A percentile compares a stretch with the other conserved stretches of the same genome.
These are phyloP conservation scores for Ceratobasidium sp. DNA, from an alignment of 1,284 basidiomycete species.

Conservation along the genomic window DNA sequence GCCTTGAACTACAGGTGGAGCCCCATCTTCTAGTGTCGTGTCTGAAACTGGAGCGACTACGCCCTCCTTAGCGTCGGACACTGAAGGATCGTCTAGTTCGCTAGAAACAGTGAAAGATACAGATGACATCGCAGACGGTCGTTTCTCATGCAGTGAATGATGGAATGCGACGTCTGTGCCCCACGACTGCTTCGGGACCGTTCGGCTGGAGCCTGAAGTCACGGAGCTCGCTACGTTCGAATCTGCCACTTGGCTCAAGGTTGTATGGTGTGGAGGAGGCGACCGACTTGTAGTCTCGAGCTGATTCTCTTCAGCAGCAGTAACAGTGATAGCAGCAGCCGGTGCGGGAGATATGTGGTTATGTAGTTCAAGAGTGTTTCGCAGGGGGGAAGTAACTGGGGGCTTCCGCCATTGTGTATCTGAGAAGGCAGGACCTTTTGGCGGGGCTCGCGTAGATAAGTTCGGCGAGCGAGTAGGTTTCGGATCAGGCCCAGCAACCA, in stretches of 20 bases:
- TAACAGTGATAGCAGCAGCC: background rate
- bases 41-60: background rate
- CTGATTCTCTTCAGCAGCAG: slow-evolving; percentile 45
- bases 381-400: slow-evolving; percentile 42
- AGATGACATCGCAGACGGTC: slow-evolving; percentile 37
- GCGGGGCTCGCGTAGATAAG: slow-evolving; percentile 23
- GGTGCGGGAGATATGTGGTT: background rate
- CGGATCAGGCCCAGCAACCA: background rate
- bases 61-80: background rate
- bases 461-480: slow-evolving; percentile 22
- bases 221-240: slow-evolving; percentile 50
- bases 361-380: slow-evolving; percentile 40
- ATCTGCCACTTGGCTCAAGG: slow-evolving; percentile 29
- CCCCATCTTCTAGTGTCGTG: background rate
- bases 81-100: slow-evolving; percentile 61
- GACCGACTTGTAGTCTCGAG: slow-evolving; percentile 69
- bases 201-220: slow-evolving; percentile 52
- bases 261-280: slow-evolving; percentile 63
- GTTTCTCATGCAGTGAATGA: slow-evolving; percentile 49
- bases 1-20: background rate
- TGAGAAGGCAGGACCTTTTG: slow-evolving; percentile 51
- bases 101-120: slow-evolving; percentile 73
- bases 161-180: slow-evolving; percentile 74
- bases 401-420: slow-evolving; percentile 52
- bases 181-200: slow-evolving; percentile 68